These are phyloP conservation scores for Penicillium ochrochloron DNA, from an alignment of 495 filamentous ascomycete genomes.

Conservation along the genomic window DNA sequence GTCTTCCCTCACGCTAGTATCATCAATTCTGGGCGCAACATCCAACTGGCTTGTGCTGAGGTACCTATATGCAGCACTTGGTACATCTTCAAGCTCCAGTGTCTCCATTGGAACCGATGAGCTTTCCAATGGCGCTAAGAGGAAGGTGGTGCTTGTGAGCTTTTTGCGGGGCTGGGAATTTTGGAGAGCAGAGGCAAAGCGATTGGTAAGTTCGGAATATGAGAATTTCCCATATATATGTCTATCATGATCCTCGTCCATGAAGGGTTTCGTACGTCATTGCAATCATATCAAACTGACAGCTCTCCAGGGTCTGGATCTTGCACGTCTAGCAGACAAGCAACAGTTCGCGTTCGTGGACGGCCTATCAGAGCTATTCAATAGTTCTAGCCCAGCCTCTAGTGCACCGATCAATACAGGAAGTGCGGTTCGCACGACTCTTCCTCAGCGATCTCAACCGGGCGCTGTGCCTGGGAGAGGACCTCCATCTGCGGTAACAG, in stretches of 20 bases:
- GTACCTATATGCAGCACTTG: conserved; percentile 63
- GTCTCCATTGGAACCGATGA: conserved; percentile 29
- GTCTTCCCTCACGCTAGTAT: conserved; percentile 70
- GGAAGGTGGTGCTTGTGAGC: conserved; percentile 75
- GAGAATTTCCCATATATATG: neutral
- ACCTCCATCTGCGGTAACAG: conserved; percentile 21
- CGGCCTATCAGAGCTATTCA: conserved; percentile 66
- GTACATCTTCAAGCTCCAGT: conserved; percentile 27
- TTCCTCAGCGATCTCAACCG: conserved; percentile 40
- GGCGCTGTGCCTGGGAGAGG: conserved; percentile 35
- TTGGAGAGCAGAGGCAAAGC: conserved; percentile 68
- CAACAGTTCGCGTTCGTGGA: conserved; percentile 73
- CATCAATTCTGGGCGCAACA: conserved; percentile 70
- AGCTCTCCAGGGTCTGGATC: conserved; percentile 64
- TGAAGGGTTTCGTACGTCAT: neutral
- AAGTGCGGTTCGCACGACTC: conserved; percentile 33
- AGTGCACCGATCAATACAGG: conserved; percentile 19
- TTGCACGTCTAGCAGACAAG: conserved; percentile 60
- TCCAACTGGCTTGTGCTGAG: conserved; percentile 76
- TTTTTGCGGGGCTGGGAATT: conserved; percentile 77
- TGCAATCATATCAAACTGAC: neutral
- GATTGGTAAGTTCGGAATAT: conserved; percentile 53
- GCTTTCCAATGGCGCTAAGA: conserved; percentile 32
- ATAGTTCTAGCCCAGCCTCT: conserved; percentile 25
- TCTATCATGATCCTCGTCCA: neutral